A percentile compares a stretch with the other conserved stretches of the same genome.
Evolutionary conservation across 2,329 filamentous ascomycete species (phyloP).

Genomic region (Penicillium sp.): DNA sequence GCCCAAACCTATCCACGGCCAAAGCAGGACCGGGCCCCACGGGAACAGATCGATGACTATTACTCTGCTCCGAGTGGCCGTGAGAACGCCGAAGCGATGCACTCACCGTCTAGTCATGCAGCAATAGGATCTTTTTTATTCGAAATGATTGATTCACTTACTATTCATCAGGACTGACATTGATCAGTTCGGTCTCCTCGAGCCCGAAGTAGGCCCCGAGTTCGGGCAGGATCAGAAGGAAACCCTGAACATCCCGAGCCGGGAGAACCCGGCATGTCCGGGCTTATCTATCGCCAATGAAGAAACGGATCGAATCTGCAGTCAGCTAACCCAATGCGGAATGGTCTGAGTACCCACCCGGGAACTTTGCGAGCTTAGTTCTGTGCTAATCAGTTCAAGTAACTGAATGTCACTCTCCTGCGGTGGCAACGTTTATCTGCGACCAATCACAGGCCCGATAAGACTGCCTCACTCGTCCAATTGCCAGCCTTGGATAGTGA

Average conservation of each 20-base stretch:
- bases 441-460: conserved; percentile 20
- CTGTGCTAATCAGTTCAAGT: neutral
- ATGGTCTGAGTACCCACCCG: neutral
- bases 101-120: neutral
- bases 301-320: neutral
- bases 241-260: conserved; percentile 8
- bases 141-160: too few species aligned
- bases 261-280: conserved; percentile 5
- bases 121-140: neutral
- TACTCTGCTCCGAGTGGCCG: neutral
- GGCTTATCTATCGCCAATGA: conserved; percentile 16
- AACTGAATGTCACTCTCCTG: conserved; percentile 4
- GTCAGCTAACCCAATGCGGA: neutral
- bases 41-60: neutral
- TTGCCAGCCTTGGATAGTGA: conserved; percentile 13
- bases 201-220: conserved; percentile 2
- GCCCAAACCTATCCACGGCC: conserved; percentile 6
- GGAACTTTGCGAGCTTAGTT: neutral
- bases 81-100: neutral
- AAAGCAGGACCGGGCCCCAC: conserved; percentile 4
- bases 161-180: neutral
- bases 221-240: neutral
- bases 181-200: neutral
- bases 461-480: conserved; percentile 11
- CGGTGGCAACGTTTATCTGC: conserved; percentile 25